These are phyloP conservation scores for Wallacemonas sp. DNA, from an alignment of 208 protist genomes.

Conservation along the genomic window DNA sequence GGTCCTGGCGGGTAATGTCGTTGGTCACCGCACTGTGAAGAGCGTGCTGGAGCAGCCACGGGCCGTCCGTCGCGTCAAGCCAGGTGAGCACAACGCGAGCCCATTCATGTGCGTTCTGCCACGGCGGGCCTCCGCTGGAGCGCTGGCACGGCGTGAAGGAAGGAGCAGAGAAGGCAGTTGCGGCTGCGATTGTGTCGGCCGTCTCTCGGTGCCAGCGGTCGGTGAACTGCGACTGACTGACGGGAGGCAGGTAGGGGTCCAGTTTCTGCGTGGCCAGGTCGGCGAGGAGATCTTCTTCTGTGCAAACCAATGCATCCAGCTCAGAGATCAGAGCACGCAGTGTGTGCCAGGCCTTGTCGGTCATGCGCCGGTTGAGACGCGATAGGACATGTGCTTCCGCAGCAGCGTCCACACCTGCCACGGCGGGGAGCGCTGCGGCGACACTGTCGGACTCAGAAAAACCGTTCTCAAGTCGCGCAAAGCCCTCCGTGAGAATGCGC, in stretches of 20 bases:
- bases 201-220: background rate
- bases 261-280: background rate
- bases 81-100: background rate
- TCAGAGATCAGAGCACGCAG: slow-evolving; percentile 21
- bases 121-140: too few species aligned
- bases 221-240: background rate
- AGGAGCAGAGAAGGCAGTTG: too few species aligned
- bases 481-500: background rate
- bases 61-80: slow-evolving; percentile 19
- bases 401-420: background rate
- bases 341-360: slow-evolving; percentile 14
- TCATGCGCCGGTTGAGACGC: background rate
- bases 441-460: background rate
- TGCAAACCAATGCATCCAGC: slow-evolving; percentile 36
- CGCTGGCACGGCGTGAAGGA: too few species aligned
- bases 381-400: background rate
- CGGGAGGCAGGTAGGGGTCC: background rate
- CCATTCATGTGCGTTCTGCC: slow-evolving; percentile 13
- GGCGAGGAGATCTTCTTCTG: slow-evolving; percentile 26
- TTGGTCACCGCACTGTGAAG: slow-evolving; percentile 23
- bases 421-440: too few species aligned
- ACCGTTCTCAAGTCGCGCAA: background rate
- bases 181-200: too few species aligned
- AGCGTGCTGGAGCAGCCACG: slow-evolving; percentile 18
- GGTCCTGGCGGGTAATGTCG: slow-evolving; percentile 14